Evolutionary conservation across 1,284 basidiomycete genomes (phyloP).

Genomic region (Leucoagaricus sp.): DNA sequence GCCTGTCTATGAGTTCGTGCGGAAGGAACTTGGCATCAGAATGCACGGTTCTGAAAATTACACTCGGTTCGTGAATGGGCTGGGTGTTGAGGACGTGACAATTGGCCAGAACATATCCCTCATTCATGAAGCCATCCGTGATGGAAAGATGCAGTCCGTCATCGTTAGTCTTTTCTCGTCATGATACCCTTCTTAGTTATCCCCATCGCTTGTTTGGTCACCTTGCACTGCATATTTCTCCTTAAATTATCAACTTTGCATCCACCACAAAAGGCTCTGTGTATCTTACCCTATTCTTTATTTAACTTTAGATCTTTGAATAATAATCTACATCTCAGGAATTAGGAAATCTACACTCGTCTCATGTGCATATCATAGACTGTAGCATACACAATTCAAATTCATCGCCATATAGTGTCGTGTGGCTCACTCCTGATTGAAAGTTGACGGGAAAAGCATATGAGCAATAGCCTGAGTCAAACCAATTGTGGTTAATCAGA

Average conservation of each 20-base stretch:
- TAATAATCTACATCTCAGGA: not conserved
- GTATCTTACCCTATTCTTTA: too few species aligned
- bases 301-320: not conserved
- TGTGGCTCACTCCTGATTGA: too few species aligned
- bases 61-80: slow-evolving; percentile 51
- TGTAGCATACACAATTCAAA: not conserved
- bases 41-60: slow-evolving; percentile 76
- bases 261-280: too few species aligned
- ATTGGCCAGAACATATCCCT: slow-evolving; percentile 64
- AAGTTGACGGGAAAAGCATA: too few species aligned
- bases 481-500: too few species aligned
- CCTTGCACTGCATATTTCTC: not conserved
- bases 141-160: slow-evolving; percentile 67
- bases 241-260: not conserved
- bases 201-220: not conserved
- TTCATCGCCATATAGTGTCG: too few species aligned
- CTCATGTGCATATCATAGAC: not conserved
- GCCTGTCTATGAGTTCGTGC: slow-evolving; percentile 70
- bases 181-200: not conserved
- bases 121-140: slow-evolving; percentile 74
- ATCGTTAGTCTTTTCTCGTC: slow-evolving; percentile 45
- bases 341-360: not conserved
- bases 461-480: too few species aligned
- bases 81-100: slow-evolving; percentile 59
- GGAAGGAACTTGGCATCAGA: slow-evolving; percentile 61